Evolutionary conservation across 768 basidiomycete species (phyloP), one percentile per base, ranked within the genome.

Genomic region (Cystobasidiopsis lactophilus): DNA sequence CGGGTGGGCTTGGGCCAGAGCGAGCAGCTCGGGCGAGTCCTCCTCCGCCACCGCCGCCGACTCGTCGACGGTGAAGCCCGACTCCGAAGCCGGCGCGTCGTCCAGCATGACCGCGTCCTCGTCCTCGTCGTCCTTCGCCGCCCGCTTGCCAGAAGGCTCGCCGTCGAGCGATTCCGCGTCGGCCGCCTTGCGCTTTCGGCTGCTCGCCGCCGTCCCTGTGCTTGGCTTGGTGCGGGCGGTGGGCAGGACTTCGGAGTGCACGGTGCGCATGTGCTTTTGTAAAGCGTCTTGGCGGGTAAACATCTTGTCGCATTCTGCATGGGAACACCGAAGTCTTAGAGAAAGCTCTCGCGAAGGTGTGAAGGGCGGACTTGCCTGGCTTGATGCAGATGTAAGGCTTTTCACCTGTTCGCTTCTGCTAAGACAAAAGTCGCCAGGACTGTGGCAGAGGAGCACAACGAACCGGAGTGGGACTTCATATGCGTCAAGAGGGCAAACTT

Each of bases 221-320:
- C 40, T 40, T 46, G 26, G 30, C 38, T 40, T 47, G 29, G 27
- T 23, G 57, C 35, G 56, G 14, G 76, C 71, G 0, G 82, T 80
- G 0, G 80, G 78, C 1, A 72, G 72, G 63, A 82, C 77, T 59
- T 80, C 78, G 67, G 86, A 82, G 62, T 88, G 82, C 30, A 82
- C 76, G 24, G 62, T 56, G 11, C 85, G 79, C 76, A 86, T 80
- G 66, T 93, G 88, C 63, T 91, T 91, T 21, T 64, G 63, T 19
- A 91, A 76, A 9, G 88, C 85, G 67, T 93, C 88, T 1, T 85
- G 85, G 40, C 88, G 85, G 9, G 86, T 88, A 67, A 95, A 95
- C 0, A 83, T 80, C 61, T 85, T 88, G 71, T 85, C 84, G 64
- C 89, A 95, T 69, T 88, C 88, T 89, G 60, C 23, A 51, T 39